Base-by-base conservation (phyloP, 2,329 filamentous ascomycete species). In the Penicillium janthinellum region DNA sequence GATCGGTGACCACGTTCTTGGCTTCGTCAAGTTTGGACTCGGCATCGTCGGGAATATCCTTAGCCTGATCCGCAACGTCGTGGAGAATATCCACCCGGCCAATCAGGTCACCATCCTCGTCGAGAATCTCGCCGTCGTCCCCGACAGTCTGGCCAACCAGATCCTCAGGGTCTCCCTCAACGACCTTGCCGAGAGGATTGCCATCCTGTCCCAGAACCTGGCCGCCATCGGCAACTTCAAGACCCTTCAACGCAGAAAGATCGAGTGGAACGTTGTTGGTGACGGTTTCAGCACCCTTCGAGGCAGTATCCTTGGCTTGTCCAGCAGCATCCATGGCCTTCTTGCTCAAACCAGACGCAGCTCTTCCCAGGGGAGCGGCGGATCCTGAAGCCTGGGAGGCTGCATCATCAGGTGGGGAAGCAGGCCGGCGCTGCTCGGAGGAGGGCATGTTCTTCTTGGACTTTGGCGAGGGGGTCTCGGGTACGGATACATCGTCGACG, bases 151-250 rank as follows among this genome's bases (percentile, higher is more conserved):
- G 74, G 3, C 77, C 78, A 45, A 76, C 72, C 2, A 80, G 71
- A 49, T 79, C 77, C 28, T 73, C 72, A 0, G 76, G 70, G 31
- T 79, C 74, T 1, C 78, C 78, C 59, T 80, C 77, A 7, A 75
- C 70, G 8, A 80, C 70, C 22, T 74, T 67, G 22, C 77, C 78
- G 22, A 80, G 59, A 0, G 71, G 66, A 5, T 70, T 72, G 0
- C 77, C 77, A 20, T 73, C 66, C 6, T 73, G 45, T 35, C 73
- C 75, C 1, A 75, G 59, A 17, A 79, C 73, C 28, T 77, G 64
- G 3, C 77, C 78, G 10, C 67, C 71, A 50, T 78, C 72, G 10
- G 65, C 65, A 42, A 80, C 71, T 45, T 73, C 67, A 6, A 78
- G 73, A 15, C 78, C 78, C 54, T 78, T 78, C 42, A 80, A 61